Conservation (phyloP, 371 early-diverging fungal genomes). For the Mucor irregularis region DNA sequence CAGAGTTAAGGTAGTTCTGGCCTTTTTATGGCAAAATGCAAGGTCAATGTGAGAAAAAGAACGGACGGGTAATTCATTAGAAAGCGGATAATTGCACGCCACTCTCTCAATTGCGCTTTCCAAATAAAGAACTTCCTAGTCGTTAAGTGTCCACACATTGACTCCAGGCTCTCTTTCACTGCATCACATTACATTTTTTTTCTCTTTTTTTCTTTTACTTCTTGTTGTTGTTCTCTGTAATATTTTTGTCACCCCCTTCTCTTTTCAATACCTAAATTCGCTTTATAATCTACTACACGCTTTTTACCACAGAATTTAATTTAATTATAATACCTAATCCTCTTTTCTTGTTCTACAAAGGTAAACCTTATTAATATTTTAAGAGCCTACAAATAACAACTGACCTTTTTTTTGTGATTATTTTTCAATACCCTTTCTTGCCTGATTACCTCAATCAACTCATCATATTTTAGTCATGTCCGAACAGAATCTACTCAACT, state of each 20-base stretch:
- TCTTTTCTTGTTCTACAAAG: no score
- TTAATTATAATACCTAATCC: no score
- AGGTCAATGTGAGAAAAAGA: constrained; percentile 15
- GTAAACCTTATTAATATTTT: no score
- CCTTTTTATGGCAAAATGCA: constrained; percentile 16
- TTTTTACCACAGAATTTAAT: no score
- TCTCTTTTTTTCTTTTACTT: constrained; percentile 5
- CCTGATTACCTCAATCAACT: not conserved
- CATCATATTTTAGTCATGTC: constrained; percentile 10
- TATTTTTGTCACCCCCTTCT: constrained; percentile 1
- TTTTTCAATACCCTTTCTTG: not conserved
- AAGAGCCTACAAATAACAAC: not conserved
- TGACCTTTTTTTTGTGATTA: not conserved
- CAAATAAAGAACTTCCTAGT: not conserved
- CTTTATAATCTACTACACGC: not conserved
- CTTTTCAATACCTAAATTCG: not conserved
- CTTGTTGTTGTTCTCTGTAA: not conserved
- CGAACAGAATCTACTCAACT: constrained; percentile 15
- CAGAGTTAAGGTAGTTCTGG: not conserved
- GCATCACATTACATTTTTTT: constrained; percentile 17
- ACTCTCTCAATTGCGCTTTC: not conserved
- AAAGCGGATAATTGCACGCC: constrained; percentile 12
- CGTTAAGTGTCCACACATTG: no score
- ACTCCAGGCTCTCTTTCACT: not conserved
- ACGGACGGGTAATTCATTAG: constrained; percentile 1